Base-by-base conservation (phyloP, 768 basidiomycete species). In the Leccinum aurantiacum region DNA sequence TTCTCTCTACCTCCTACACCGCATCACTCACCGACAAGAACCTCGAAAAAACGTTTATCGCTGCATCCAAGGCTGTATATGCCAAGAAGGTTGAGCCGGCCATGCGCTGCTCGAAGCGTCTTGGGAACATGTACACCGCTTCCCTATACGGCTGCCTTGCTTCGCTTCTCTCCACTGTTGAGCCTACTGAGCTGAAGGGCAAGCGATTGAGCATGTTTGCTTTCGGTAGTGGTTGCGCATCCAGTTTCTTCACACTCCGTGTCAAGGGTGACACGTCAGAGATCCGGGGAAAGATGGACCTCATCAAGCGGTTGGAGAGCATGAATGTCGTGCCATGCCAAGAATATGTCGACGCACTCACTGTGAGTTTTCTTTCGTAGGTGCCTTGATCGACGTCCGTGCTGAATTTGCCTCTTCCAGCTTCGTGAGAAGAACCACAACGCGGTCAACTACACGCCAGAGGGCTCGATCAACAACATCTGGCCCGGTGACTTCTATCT, bases 91-190 rank as follows among this genome's bases (percentile, higher is more conserved):
- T 94, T 19, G 85, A 85, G 63, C 91, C 93, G 7, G 83, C 80
- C 25, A 95, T 96, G 86, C 85, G 87, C 57, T 90, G 89, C 79
- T 93, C 95, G 31, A 85, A 86, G 71, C 88, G 95, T 49, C 85
- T 96, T 65, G 97, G 97, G 14, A 98, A 99, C 86, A 96, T 95
- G 90, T 98, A 99, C 83, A 96, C 97, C 15, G 97, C 90, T 14
- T 95, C 93, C 15, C 82, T 99, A 11, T 98, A 95, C 72, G 95
- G 93, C 49, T 95, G 94, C 65, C 86, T 99, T 60, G 91, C 95
- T 41, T 93, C 91, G 8, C 80, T 98, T 29, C 71, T 99, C 46
- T 84, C 90, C 49, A 81, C 81, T 29, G 84, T 91, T 41, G 85
- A 87, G 67, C 87, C 91, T 9, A 74, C 82, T 7, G 80, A 85